Percentiles rank a stretch among this genome's conserved stretches.
Conservation (phyloP, 805 yeast species). For the Zygosaccharomyces rouxii region DNA sequence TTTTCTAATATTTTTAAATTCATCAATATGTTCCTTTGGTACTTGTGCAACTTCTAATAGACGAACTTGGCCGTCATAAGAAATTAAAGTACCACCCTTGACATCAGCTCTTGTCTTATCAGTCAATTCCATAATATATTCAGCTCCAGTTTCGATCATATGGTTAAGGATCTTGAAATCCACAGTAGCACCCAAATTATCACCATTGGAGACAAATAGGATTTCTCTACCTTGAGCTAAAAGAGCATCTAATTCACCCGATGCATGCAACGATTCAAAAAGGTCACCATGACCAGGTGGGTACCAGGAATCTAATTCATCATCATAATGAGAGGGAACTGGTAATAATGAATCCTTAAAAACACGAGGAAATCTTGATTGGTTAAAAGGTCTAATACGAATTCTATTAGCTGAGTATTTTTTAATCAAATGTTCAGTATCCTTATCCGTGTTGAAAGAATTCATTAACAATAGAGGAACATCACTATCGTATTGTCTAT, state of each 20-base stretch:
- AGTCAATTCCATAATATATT: conserved; percentile 96
- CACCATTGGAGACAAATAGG: conserved; percentile 95
- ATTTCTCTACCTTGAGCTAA: conserved; percentile 92
- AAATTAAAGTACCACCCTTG: conserved; percentile 97
- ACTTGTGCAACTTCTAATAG: conserved; percentile 90
- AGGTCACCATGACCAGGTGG: conserved; percentile 99
- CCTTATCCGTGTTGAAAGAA: conserved; percentile 95
- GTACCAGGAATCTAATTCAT: conserved; percentile 84
- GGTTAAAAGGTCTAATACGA: conserved; percentile 92
- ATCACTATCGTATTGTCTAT: conserved; percentile 83
- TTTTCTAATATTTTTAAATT: conserved; percentile 94
- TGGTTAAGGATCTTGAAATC: conserved; percentile 86
- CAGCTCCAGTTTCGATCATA: conserved; percentile 87
- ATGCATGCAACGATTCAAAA: conserved; percentile 80
- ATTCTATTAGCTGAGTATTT: conserved; percentile 96
- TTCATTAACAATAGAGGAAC: conserved; percentile 97
- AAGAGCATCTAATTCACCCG: conserved; percentile 88
- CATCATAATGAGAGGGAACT: conserved; percentile 74
- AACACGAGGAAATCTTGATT: conserved; percentile 95
- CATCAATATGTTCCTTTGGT: conserved; percentile 97
- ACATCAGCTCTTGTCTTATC: conserved; percentile 99
- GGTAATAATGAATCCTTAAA: conserved; percentile 94
- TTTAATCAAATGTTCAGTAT: conserved; percentile 91
- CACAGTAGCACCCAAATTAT: conserved; percentile 97
- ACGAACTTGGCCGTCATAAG: conserved; percentile 91